A percentile compares a stretch with the other conserved stretches of the same genome.
These are phyloP conservation scores for Carpinus viminea DNA, from an alignment of 306 rosid species.

Conservation along the genomic window DNA sequence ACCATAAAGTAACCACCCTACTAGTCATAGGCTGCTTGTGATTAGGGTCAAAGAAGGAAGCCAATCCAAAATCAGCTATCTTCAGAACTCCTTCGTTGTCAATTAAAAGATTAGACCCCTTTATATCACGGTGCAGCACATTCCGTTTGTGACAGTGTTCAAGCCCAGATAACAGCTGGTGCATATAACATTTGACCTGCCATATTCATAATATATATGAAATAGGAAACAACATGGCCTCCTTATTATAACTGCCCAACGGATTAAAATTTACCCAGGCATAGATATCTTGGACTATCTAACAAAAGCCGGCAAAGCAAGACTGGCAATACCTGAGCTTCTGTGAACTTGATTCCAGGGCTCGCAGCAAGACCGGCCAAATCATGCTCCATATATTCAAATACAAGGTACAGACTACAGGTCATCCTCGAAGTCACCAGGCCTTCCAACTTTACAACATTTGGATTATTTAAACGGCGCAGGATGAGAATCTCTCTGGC, in stretches of 20 bases:
- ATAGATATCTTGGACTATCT: slow-evolving; percentile 18
- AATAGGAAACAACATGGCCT: slow-evolving; percentile 30
- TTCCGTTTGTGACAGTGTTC: slow-evolving; percentile 82
- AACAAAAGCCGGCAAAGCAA: slow-evolving; percentile 15
- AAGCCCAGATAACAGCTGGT: slow-evolving; percentile 80
- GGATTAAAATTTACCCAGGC: not conserved
- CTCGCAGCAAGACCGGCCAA: slow-evolving; percentile 92
- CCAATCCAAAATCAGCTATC: slow-evolving; percentile 95
- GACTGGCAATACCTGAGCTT: slow-evolving; percentile 62
- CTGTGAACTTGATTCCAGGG: slow-evolving; percentile 73
- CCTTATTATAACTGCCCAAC: slow-evolving; percentile 2
- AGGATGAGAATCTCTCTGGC: slow-evolving; percentile 86
- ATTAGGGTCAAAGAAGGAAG: slow-evolving; percentile 80
- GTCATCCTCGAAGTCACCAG: slow-evolving; percentile 90
- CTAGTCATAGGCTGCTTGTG: slow-evolving; percentile 92
- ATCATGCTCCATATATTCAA: slow-evolving; percentile 88
- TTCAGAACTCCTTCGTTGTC: slow-evolving; percentile 76
- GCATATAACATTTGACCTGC: slow-evolving; percentile 88
- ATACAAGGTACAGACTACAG: slow-evolving; percentile 84
- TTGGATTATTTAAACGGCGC: slow-evolving; percentile 86
- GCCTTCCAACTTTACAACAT: slow-evolving; percentile 85
- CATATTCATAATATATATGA: slow-evolving; percentile 26
- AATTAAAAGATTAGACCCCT: slow-evolving; percentile 89
- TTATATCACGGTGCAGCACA: slow-evolving; percentile 85
- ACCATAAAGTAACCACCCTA: slow-evolving; percentile 92